A percentile compares a stretch with the other conserved stretches of the same genome.
Evolutionary conservation across 129 eudicot genomes (phyloP).

Genomic region (Chrysanthemum makinoi): DNA sequence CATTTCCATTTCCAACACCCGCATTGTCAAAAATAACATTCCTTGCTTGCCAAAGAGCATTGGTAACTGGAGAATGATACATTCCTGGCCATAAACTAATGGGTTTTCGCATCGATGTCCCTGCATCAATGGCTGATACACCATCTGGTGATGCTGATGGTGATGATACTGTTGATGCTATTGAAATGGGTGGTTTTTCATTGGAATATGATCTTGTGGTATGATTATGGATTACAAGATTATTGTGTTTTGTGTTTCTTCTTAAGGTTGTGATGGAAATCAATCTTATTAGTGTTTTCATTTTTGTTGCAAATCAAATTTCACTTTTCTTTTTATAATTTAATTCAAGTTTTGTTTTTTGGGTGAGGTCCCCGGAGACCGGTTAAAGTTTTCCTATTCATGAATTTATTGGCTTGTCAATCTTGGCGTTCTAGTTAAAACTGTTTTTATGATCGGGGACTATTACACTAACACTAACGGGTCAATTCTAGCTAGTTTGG

Average conservation of each 20-base stretch:
- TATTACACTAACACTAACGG: too few species aligned
- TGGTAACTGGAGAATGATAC: conserved; percentile 95
- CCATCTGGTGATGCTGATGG: conserved; percentile 29
- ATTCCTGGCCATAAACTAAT: conserved; percentile 91
- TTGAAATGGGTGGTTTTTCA: conserved; percentile 26
- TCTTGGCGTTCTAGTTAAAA: too few species aligned
- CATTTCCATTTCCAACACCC: conserved; percentile 10
- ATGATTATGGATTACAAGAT: background rate
- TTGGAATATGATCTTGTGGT: conserved; percentile 8
- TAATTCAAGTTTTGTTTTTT: too few species aligned
- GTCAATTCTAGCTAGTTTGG: too few species aligned
- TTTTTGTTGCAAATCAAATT: background rate
- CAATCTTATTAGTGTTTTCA: background rate
- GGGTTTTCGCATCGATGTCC: conserved; percentile 73
- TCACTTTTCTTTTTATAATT: too few species aligned
- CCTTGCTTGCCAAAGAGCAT: conserved; percentile 97
- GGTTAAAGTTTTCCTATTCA: too few species aligned
- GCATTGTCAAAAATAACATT: conserved; percentile 50
- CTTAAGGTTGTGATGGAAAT: background rate
- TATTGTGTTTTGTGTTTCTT: background rate
- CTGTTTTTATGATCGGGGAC: too few species aligned
- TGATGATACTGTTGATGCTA: conserved; percentile 28
- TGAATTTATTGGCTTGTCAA: too few species aligned
- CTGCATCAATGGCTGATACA: conserved; percentile 59
- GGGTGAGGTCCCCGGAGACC: too few species aligned